Conservation (phyloP, 805 yeast species). For the Kuraishia capsulata region DNA sequence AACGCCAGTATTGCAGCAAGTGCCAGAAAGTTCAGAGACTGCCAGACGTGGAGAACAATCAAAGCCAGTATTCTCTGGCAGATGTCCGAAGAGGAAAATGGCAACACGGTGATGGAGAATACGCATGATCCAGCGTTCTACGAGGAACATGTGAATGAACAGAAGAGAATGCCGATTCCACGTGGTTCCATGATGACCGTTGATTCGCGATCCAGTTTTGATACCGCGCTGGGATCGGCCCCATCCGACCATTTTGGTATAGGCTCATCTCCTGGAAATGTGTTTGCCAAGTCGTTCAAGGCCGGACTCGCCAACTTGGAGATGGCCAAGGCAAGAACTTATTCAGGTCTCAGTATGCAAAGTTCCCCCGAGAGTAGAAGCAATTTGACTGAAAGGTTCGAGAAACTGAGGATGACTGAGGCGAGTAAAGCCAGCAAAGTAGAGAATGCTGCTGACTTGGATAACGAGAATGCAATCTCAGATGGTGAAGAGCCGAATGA, state of each 20-base stretch:
- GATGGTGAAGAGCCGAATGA: conserved; percentile 7
- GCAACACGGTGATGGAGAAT: not conserved
- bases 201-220: conserved; percentile 13
- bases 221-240: conserved; percentile 9
- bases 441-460: too few species aligned
- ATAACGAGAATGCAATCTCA: conserved; percentile 7
- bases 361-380: conserved; percentile 7
- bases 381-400: conserved; percentile 3
- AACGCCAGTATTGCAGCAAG: conserved; percentile 50
- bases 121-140: too few species aligned
- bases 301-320: not conserved
- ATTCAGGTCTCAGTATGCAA: conserved; percentile 12
- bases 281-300: not conserved
- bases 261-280: not conserved
- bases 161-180: conserved; percentile 5
- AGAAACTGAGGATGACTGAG: conserved; percentile 2
- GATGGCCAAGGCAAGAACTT: conserved; percentile 11
- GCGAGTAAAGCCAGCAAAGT: not conserved
- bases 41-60: conserved; percentile 56
- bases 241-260: not conserved
- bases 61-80: conserved; percentile 36
- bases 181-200: conserved; percentile 8
- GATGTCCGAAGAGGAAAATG: conserved; percentile 4
- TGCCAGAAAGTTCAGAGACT: conserved; percentile 40
- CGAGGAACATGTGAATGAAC: not conserved